Percentiles rank a stretch among this genome's conserved stretches.
Evolutionary conservation across 176 grass and related monocot genomes (phyloP).

Genomic region (Panicum miliaceum): DNA sequence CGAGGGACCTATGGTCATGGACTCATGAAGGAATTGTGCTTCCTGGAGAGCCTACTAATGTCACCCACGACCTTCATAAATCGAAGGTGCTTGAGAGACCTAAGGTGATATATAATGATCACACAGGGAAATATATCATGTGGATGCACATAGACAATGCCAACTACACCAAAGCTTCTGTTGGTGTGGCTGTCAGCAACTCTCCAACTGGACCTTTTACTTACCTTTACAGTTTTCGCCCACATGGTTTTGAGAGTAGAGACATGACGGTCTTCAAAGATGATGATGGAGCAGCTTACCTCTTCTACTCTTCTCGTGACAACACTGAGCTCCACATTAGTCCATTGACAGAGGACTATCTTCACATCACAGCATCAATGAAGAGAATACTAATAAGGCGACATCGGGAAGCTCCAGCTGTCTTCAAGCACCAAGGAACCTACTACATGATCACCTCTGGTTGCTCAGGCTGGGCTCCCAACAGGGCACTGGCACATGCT

Average conservation of each 20-base stretch:
- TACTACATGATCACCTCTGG: conserved; percentile 98
- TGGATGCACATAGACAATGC: conserved; percentile 94
- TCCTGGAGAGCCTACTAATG: conserved; percentile 60
- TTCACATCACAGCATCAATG: conserved; percentile 59
- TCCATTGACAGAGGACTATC: conserved; percentile 73
- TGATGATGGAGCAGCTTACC: conserved; percentile 70
- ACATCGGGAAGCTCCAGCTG: conserved; percentile 78
- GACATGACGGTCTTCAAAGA: conserved; percentile 96
- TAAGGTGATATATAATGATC: conserved; percentile 88
- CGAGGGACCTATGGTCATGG: conserved; percentile 80
- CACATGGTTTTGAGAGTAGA: conserved; percentile 81
- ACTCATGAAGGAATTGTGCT: conserved; percentile 88
- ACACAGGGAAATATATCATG: conserved; percentile 77
- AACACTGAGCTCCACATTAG: conserved; percentile 87
- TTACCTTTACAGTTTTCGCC: conserved; percentile 81
- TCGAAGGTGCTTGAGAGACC: conserved; percentile 92
- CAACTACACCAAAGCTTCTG: conserved; percentile 85
- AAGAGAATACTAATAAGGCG: conserved; percentile 64
- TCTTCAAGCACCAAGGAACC: conserved; percentile 75
- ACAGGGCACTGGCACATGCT: conserved; percentile 72
- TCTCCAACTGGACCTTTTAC: conserved; percentile 79
- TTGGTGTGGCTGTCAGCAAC: conserved; percentile 69
- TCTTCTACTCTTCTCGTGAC: conserved; percentile 74
- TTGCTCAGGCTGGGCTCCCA: conserved; percentile 89
- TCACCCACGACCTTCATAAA: conserved; percentile 74